Evolutionary conservation across 2,329 filamentous ascomycete genomes (phyloP).

Genomic region (Phialocephala subalpina): DNA sequence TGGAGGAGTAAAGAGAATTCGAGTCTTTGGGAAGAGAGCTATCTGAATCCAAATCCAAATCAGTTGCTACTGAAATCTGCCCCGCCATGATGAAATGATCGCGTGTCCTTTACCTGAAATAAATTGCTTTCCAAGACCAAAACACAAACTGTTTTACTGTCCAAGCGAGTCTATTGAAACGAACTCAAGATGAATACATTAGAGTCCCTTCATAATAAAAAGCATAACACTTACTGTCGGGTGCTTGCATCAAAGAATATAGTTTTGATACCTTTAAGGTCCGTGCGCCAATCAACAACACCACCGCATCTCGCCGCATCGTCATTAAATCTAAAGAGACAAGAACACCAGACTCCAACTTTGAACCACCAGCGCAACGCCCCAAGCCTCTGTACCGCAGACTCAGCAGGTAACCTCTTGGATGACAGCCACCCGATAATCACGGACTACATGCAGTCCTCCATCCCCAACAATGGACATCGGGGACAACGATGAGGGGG

Average conservation of each 20-base stretch:
- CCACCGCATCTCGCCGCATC: slow-evolving; percentile 3
- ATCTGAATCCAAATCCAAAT: slow-evolving; percentile 18
- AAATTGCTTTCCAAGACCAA: neutral
- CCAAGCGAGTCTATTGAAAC: neutral
- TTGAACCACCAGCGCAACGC: neutral
- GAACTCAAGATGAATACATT: neutral
- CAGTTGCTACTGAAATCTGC: neutral
- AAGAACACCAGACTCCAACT: slow-evolving; percentile 8
- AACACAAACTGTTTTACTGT: neutral
- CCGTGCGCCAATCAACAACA: slow-evolving; percentile 7
- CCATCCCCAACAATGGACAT: slow-evolving; percentile 62
- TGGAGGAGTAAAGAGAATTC: slow-evolving; percentile 88
- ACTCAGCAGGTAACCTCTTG: slow-evolving; percentile 9
- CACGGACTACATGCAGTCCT: slow-evolving; percentile 39
- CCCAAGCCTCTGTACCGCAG: neutral
- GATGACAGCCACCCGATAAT: slow-evolving; percentile 35
- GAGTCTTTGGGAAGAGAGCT: slow-evolving; percentile 72
- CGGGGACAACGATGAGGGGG: slow-evolving; percentile 57
- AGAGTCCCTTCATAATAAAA: neutral
- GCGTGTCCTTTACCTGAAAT: slow-evolving; percentile 4
- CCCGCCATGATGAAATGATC: neutral
- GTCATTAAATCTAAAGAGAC: neutral
- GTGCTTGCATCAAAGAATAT: neutral
- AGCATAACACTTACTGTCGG: neutral
- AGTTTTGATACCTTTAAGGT: neutral